Conservation (phyloP, 805 yeast genomes). For the Maudiozyma pseudohumilis region DNA sequence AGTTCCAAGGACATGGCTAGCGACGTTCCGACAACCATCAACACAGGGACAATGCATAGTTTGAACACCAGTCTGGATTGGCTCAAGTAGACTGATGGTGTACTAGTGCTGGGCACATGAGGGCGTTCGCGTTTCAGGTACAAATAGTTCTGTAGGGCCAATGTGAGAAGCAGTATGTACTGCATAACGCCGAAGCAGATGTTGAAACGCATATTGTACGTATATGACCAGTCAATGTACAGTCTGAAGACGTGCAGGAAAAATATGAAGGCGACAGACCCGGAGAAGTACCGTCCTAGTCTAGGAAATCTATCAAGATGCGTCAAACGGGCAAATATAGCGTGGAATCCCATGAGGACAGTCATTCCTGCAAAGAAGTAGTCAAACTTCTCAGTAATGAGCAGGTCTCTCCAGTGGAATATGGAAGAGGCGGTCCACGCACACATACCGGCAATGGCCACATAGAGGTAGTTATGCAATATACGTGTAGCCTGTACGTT, state of each 20-base stretch:
- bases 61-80: constrained; percentile 9
- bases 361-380: constrained; percentile 90
- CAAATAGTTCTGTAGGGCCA: constrained; percentile 28
- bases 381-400: constrained; percentile 74
- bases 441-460: constrained; percentile 57
- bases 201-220: constrained; percentile 90
- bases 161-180: constrained; percentile 35
- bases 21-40: constrained; percentile 42
- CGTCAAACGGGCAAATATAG: constrained; percentile 50
- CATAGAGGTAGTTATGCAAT: constrained; percentile 20
- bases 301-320: constrained; percentile 39
- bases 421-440: constrained; percentile 86
- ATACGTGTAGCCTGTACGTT: constrained; percentile 4
- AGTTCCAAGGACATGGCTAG: constrained; percentile 83
- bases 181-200: constrained; percentile 70
- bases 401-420: constrained; percentile 79
- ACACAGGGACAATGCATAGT: constrained; percentile 38
- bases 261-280: constrained; percentile 42
- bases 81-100: constrained; percentile 2
- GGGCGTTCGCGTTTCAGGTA: not conserved
- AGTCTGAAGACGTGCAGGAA: constrained; percentile 56
- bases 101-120: too few relatives aligned
- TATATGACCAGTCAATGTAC: constrained; percentile 71
- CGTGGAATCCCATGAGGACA: constrained; percentile 70
- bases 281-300: constrained; percentile 31